Percentiles rank a stretch among this genome's conserved stretches.
These are phyloP conservation scores for Neurospora sp. DNA, from an alignment of 495 filamentous ascomycete genomes.

Conservation along the genomic window DNA sequence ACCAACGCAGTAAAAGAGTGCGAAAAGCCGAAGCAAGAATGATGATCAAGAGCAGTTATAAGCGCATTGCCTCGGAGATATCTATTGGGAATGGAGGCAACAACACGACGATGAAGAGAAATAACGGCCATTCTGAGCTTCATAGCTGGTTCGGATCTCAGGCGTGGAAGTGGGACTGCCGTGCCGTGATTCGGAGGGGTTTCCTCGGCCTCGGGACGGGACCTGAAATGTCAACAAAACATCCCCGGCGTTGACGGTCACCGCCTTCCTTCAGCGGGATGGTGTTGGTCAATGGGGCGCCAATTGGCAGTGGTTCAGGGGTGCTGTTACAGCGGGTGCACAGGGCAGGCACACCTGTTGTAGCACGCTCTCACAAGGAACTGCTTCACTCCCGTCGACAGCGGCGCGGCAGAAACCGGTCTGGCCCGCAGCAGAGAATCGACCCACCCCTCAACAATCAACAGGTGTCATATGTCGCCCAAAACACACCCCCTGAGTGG, in stretches of 20 bases:
- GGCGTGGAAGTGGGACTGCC: neutral
- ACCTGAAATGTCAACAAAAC: neutral
- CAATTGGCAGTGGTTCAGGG: neutral
- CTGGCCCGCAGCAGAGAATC: constrained; percentile 14
- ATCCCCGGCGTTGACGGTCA: neutral
- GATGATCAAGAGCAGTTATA: neutral
- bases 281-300: neutral
- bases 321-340: neutral
- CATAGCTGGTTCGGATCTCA: neutral
- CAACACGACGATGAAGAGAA: neutral
- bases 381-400: neutral
- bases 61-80: neutral
- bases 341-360: neutral
- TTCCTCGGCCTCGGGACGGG: neutral
- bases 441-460: constrained; percentile 8
- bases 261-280: neutral
- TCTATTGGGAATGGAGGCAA: neutral
- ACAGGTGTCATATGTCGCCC: neutral
- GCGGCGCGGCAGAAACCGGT: constrained; percentile 7
- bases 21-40: neutral
- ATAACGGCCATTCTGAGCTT: neutral
- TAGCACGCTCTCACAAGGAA: neutral
- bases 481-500: neutral
- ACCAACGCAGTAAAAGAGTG: neutral
- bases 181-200: neutral